A percentile compares a stretch with the other conserved stretches of the same genome.
Evolutionary conservation across 2,329 filamentous ascomycete genomes (phyloP).

Genomic region (Didymosphaeria variabile): DNA sequence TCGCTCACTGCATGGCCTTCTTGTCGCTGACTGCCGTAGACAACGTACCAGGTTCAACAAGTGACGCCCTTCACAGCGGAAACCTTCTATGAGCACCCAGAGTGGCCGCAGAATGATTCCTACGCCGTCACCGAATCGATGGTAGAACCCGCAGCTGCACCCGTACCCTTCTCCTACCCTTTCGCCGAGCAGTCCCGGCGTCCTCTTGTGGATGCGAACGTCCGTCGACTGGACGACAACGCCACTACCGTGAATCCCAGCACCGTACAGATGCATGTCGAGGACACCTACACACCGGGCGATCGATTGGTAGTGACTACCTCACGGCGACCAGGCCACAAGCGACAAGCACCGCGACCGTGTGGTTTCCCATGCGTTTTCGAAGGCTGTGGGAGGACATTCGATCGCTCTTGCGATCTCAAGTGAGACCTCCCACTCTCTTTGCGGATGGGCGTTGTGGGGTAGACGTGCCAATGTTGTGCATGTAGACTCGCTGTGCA

Average conservation of each 20-base stretch:
- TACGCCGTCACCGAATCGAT: slow-evolving; percentile 18
- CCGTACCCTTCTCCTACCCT: slow-evolving; percentile 15
- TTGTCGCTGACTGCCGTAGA: slow-evolving; percentile 24
- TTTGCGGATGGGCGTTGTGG: slow-evolving; percentile 11
- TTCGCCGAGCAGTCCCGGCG: slow-evolving; percentile 15
- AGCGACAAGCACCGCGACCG: slow-evolving; percentile 36
- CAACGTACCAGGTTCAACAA: slow-evolving; percentile 19
- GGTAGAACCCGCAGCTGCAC: slow-evolving; percentile 15
- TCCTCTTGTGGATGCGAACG: slow-evolving; percentile 23
- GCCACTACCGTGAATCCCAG: slow-evolving; percentile 37
- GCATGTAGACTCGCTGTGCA: not conserved
- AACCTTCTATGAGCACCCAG: slow-evolving; percentile 25
- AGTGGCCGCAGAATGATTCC: slow-evolving; percentile 22
- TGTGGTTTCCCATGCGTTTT: slow-evolving; percentile 37
- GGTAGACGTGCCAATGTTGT: slow-evolving; percentile 10
- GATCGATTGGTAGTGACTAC: slow-evolving; percentile 29
- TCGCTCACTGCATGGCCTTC: not conserved
- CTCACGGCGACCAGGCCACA: slow-evolving; percentile 22
- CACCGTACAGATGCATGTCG: slow-evolving; percentile 39
- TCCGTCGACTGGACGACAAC: slow-evolving; percentile 31
- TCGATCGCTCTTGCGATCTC: slow-evolving; percentile 45
- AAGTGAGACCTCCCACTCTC: slow-evolving; percentile 38
- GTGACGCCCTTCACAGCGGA: slow-evolving; percentile 21
- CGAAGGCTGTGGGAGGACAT: slow-evolving; percentile 35
- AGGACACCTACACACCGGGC: slow-evolving; percentile 41